phyloP scores from a whole-genome alignment of 192 early-diverging fungal species.

The Gaertneriomyces semiglobifer region DNA sequence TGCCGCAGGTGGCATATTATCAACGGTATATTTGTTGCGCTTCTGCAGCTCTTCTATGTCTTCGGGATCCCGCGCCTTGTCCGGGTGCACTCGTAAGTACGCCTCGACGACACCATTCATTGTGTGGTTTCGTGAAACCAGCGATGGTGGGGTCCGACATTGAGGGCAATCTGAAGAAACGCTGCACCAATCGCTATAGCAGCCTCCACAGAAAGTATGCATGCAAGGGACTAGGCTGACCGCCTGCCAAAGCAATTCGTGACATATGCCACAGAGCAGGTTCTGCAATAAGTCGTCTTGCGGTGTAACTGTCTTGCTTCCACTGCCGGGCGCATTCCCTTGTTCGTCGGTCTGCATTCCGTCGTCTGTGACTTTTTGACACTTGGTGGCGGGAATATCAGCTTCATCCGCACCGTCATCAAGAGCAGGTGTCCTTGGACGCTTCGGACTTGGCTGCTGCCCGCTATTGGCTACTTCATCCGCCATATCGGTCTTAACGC shows the following conservation, averaged over 20 bases:
- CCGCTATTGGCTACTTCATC: no score
- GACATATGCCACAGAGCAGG: conserved; percentile 29
- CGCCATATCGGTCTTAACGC: no score
- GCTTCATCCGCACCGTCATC: no score
- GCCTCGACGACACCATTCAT: conserved; percentile 20
- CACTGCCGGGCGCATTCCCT: no score
- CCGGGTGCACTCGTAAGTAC: conserved; percentile 18
- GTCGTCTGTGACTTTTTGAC: no score
- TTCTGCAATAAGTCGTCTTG: background rate
- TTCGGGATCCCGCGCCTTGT: background rate
- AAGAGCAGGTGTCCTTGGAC: no score
- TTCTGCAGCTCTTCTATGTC: conserved; percentile 25
- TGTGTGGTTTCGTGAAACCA: conserved; percentile 27
- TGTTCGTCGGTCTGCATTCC: no score
- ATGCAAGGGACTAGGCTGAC: conserved; percentile 27
- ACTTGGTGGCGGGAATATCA: no score
- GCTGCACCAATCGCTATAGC: conserved; percentile 23
- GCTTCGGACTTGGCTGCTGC: no score
- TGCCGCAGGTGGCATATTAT: background rate
- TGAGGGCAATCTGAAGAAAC: conserved; percentile 19
- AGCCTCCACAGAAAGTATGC: conserved; percentile 38
- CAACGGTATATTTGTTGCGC: conserved; percentile 9
- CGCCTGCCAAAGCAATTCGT: conserved; percentile 23
- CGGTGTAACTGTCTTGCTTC: no score
- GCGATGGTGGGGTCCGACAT: conserved; percentile 19